These are phyloP conservation scores for Phialophora chinensis DNA, from an alignment of 2,329 filamentous ascomycete species.

Conservation along the genomic window DNA sequence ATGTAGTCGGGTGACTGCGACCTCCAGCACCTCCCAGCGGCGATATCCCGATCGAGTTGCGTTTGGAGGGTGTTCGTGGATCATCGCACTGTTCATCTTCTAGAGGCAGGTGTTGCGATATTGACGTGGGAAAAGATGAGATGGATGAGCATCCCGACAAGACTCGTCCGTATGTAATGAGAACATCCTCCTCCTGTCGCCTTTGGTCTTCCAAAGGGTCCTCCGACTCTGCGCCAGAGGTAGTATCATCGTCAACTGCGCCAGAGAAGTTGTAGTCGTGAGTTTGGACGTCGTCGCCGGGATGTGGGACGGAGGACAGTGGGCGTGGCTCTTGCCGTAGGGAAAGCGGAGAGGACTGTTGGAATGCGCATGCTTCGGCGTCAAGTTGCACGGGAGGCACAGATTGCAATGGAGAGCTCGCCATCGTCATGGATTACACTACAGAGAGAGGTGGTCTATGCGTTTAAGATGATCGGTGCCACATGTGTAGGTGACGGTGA, in stretches of 20 bases:
- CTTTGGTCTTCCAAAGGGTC: constrained; percentile 5
- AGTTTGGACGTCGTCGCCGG: constrained; percentile 9
- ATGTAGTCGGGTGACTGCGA: neutral
- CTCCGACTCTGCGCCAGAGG: constrained; percentile 25
- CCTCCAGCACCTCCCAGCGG: constrained; percentile 2
- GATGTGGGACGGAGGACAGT: constrained; percentile 25
- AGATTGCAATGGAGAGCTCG: neutral
- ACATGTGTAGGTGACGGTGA: neutral
- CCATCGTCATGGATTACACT: constrained; percentile 7
- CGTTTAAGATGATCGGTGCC: constrained; percentile 36
- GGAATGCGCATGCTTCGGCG: constrained; percentile 23
- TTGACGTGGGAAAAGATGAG: constrained; percentile 38
- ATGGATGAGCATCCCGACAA: constrained; percentile 37
- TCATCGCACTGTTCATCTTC: constrained; percentile 26
- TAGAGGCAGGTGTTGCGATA: constrained; percentile 29
- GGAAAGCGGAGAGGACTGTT: constrained; percentile 36
- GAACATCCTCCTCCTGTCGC: constrained; percentile 21
- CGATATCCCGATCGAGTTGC: constrained; percentile 12
- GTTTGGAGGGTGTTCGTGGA: constrained; percentile 29
- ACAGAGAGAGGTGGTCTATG: constrained; percentile 37
- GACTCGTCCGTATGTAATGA: constrained; percentile 21
- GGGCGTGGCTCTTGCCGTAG: constrained; percentile 29
- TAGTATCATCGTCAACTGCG: constrained; percentile 27
- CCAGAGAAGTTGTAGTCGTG: constrained; percentile 36
- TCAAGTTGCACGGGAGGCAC: neutral